Evolutionary conservation across 192 early-diverging fungal species (phyloP).

Genomic region (Coemansia guatemalensis): DNA sequence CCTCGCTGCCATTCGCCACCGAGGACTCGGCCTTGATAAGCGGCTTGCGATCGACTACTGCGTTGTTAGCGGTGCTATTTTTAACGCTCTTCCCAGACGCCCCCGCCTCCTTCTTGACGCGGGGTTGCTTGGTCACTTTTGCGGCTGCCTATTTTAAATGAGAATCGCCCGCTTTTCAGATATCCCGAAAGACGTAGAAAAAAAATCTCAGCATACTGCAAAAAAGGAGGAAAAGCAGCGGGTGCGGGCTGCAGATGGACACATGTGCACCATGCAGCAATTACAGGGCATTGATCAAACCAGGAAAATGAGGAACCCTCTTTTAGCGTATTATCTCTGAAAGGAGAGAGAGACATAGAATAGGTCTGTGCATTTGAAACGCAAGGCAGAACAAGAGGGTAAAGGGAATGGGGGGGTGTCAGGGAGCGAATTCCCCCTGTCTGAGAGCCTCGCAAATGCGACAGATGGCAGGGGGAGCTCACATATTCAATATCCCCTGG

Average conservation of each 20-base stretch:
- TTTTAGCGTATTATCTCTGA: neutral
- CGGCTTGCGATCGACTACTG: conserved; percentile 29
- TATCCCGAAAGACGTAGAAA: neutral
- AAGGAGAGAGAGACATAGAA: neutral
- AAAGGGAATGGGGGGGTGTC: neutral
- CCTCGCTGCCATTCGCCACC: conserved; percentile 29
- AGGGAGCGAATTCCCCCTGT: neutral
- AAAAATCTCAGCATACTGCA: neutral
- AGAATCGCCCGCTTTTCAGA: neutral
- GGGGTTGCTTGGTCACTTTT: conserved; percentile 6
- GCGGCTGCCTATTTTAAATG: conserved; percentile 4
- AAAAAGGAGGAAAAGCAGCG: neutral
- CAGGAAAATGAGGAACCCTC: neutral
- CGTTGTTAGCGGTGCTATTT: conserved; percentile 8
- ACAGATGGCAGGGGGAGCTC: neutral
- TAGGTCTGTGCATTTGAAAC: neutral
- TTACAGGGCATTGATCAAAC: neutral
- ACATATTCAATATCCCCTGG: neutral
- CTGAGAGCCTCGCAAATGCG: neutral
- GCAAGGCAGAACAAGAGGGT: neutral
- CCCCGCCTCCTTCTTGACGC: conserved; percentile 19
- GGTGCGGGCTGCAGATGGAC: neutral
- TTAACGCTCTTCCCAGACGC: neutral
- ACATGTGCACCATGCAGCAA: neutral
- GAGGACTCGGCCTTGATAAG: conserved; percentile 44